phyloP scores from a whole-genome alignment of 306 rosid species.

The Cicer bijugum region DNA sequence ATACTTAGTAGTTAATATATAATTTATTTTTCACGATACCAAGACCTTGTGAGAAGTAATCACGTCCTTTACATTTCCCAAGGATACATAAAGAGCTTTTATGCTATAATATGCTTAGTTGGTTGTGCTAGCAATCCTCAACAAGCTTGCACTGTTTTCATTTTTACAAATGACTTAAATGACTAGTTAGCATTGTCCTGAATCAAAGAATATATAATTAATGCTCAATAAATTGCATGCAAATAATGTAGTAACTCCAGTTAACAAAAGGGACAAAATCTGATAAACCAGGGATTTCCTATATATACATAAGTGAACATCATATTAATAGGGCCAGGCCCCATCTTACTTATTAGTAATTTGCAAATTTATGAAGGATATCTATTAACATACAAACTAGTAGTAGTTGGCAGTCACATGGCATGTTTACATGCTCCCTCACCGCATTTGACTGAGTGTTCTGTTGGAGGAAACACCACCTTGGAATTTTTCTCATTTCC shows the following conservation, averaged over 20 bases:
- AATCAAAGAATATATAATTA: neutral
- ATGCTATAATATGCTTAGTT: too few relatives aligned
- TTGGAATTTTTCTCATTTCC: slow-evolving; percentile 47
- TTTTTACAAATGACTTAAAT: too few relatives aligned
- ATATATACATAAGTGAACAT: slow-evolving; percentile 31
- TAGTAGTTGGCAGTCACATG: slow-evolving; percentile 85
- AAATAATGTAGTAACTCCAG: slow-evolving; percentile 13
- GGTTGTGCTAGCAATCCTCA: too few relatives aligned
- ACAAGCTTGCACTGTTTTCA: too few relatives aligned
- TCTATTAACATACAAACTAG: slow-evolving; percentile 41
- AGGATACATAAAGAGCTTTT: neutral
- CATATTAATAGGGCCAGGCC: slow-evolving; percentile 42
- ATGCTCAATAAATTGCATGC: slow-evolving; percentile 33
- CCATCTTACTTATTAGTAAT: slow-evolving; percentile 46
- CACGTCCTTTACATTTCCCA: slow-evolving; percentile 39
- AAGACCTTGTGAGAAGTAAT: slow-evolving; percentile 48
- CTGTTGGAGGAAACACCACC: slow-evolving; percentile 63
- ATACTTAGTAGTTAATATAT: too few relatives aligned
- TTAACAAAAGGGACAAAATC: slow-evolving; percentile 15
- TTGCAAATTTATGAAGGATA: slow-evolving; percentile 38
- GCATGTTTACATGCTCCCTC: slow-evolving; percentile 59
- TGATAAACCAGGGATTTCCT: slow-evolving; percentile 28
- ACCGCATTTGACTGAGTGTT: slow-evolving; percentile 52
- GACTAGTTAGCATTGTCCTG: too few relatives aligned
- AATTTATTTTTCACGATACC: slow-evolving; percentile 34